A percentile compares a stretch with the other conserved stretches of the same genome.
Evolutionary conservation across 768 basidiomycete species (phyloP).

Genomic region (Termitomyces titanicus): DNA sequence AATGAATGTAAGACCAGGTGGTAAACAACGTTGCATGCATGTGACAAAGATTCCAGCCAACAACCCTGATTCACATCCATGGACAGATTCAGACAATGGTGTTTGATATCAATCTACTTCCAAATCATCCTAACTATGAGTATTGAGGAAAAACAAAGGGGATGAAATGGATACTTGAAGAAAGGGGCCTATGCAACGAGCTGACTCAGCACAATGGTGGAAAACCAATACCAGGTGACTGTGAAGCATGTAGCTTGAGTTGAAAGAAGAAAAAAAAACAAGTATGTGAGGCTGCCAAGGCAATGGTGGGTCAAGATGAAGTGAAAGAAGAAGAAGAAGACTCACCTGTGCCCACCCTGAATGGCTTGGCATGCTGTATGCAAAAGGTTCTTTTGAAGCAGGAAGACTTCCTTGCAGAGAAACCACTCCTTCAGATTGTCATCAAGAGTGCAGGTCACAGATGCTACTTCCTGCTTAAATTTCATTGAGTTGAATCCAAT

Average conservation of each 20-base stretch:
- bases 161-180: background rate
- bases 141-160: background rate
- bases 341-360: background rate
- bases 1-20: background rate
- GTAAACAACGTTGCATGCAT: background rate
- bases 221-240: background rate
- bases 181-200: background rate
- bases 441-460: background rate
- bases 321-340: background rate
- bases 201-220: background rate
- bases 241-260: background rate
- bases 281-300: background rate
- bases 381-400: background rate
- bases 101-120: background rate
- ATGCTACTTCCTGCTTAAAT: background rate
- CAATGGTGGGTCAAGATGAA: background rate
- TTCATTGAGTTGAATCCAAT: constrained; percentile 1
- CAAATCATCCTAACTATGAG: background rate
- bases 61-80: background rate
- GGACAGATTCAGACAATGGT: background rate
- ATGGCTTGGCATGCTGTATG: background rate
- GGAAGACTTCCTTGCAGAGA: background rate
- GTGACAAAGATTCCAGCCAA: background rate
- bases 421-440: background rate
- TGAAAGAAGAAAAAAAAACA: background rate